These are phyloP conservation scores for Ogataea philodendri DNA, from an alignment of 805 yeast genomes.

Conservation along the genomic window DNA sequence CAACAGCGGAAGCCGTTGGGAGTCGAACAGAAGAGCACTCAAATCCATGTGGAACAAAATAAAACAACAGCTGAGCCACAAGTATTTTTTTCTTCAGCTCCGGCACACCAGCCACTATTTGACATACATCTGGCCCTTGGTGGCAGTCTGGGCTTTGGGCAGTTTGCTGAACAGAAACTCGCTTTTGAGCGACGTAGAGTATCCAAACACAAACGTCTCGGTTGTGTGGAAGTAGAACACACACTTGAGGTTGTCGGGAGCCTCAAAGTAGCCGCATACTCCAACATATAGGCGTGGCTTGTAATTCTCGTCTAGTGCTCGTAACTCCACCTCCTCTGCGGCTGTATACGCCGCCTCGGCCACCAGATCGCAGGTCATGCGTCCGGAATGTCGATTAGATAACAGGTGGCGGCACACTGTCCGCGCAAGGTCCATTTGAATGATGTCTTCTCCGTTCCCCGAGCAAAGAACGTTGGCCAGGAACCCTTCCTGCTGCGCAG, in stretches of 20 bases:
- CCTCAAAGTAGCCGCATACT: conserved; percentile 23
- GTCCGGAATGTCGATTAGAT: conserved; percentile 5
- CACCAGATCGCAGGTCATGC: conserved; percentile 21
- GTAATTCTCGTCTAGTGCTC: conserved; percentile 20
- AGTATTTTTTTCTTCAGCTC: too few species aligned
- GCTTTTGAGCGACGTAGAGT: conserved; percentile 2
- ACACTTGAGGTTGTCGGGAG: conserved; percentile 6
- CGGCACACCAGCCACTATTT: conserved; percentile 3
- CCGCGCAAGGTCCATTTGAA: conserved; percentile 42
- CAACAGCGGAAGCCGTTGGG: not conserved
- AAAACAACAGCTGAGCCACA: conserved; percentile 4
- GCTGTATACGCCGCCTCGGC: conserved; percentile 16
- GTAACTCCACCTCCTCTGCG: conserved; percentile 14
- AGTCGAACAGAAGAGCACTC: not conserved
- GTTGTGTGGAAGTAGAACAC: conserved; percentile 30
- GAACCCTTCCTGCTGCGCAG: conserved; percentile 19
- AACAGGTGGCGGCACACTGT: conserved; percentile 23
- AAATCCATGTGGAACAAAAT: not conserved
- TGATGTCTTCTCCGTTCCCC: conserved; percentile 58
- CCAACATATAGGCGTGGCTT: conserved; percentile 26
- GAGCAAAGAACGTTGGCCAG: conserved; percentile 38
- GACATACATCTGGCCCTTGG: conserved; percentile 9
- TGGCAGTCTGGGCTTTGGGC: conserved; percentile 10
- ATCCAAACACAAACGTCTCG: conserved; percentile 25
- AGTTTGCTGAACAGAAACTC: conserved; percentile 14